Conservation (phyloP, 192 early-diverging fungal species). For the Coemansia sp. region DNA sequence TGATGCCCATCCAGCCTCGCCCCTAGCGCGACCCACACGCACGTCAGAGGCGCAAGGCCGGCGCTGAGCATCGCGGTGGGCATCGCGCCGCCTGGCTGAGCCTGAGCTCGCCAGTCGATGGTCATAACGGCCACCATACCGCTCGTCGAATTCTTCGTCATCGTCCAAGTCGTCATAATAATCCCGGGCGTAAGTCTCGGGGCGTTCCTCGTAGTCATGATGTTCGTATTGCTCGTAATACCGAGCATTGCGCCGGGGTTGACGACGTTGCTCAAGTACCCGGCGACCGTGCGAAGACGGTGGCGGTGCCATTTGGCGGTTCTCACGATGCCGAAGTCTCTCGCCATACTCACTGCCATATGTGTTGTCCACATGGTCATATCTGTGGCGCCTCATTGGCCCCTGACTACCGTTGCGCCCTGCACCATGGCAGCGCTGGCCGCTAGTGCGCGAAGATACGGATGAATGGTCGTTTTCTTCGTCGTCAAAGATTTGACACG, state of each 20-base stretch:
- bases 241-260: constrained; percentile 9
- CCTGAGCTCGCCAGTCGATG: not conserved
- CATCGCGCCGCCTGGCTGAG: constrained; percentile 2
- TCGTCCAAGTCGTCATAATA: constrained; percentile 37
- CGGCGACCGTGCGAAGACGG: constrained; percentile 21
- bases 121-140: constrained; percentile 19
- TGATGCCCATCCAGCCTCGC: not conserved
- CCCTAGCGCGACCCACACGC: not conserved
- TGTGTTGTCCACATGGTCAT: constrained; percentile 14
- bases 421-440: not conserved
- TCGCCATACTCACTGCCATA: constrained; percentile 31
- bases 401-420: constrained; percentile 7
- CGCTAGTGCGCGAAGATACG: constrained; percentile 24
- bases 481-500: constrained; percentile 25
- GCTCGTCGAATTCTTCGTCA: constrained; percentile 7
- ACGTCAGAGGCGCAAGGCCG: not conserved
- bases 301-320: constrained; percentile 24
- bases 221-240: constrained; percentile 38
- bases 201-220: constrained; percentile 41
- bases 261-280: constrained; percentile 11
- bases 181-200: constrained; percentile 29
- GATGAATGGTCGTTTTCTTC: constrained; percentile 16
- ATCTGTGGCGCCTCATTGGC: constrained; percentile 11
- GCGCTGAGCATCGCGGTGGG: no score
- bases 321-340: constrained; percentile 15